Evolutionary conservation across 1,284 basidiomycete species (phyloP).

Genomic region (Leccinum angustisporum): DNA sequence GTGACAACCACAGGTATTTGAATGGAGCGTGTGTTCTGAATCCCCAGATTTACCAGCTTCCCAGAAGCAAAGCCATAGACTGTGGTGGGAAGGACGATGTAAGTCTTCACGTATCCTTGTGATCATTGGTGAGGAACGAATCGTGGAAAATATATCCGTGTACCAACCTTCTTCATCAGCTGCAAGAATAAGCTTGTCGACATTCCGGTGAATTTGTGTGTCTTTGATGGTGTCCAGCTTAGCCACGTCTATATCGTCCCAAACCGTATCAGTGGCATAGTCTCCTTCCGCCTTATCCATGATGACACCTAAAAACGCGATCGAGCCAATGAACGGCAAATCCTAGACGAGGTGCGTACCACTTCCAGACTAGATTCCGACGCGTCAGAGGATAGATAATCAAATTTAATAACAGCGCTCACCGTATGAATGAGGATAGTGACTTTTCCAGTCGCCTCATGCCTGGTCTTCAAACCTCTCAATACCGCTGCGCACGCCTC

Average conservation of each 20-base stretch:
- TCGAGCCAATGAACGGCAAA: background rate
- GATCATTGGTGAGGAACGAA: background rate
- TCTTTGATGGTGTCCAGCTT: constrained; percentile 41
- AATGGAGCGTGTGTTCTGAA: constrained; percentile 38
- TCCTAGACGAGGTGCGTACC: constrained; percentile 11
- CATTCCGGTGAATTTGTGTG: constrained; percentile 42
- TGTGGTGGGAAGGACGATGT: constrained; percentile 41
- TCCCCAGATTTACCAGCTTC: constrained; percentile 37
- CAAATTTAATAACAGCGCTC: constrained; percentile 16
- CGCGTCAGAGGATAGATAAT: background rate
- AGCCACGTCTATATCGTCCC: constrained; percentile 42
- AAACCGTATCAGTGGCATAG: constrained; percentile 36
- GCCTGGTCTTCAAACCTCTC: constrained; percentile 43
- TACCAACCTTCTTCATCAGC: constrained; percentile 45
- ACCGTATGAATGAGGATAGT: constrained; percentile 57
- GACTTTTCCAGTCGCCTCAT: constrained; percentile 37
- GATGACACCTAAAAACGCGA: constrained; percentile 26
- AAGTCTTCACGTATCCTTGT: constrained; percentile 39
- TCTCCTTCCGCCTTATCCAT: constrained; percentile 38
- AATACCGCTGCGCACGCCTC: constrained; percentile 45
- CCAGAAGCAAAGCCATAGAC: constrained; percentile 42
- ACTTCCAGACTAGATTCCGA: constrained; percentile 23
- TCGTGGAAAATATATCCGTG: too few relatives aligned
- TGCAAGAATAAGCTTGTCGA: constrained; percentile 41
- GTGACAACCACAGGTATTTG: constrained; percentile 38